phyloP scores from a whole-genome alignment of 129 eudicot species.

The Tanacetum coccineum region DNA sequence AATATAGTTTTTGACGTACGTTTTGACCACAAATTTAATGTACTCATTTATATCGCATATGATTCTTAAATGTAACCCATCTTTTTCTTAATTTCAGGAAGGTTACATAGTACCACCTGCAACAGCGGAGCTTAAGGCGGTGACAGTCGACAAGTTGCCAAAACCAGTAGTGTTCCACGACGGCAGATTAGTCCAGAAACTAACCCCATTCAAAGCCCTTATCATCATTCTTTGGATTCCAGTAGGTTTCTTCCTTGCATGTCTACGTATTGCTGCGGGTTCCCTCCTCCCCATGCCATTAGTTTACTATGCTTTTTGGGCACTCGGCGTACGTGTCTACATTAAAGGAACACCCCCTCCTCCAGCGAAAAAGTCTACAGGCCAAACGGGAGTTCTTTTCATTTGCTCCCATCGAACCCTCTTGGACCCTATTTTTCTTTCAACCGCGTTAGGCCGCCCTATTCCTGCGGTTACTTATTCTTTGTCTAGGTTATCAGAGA shows the following conservation, averaged over 20 bases:
- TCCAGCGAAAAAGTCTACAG: conserved; percentile 43
- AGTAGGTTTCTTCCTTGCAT: conserved; percentile 54
- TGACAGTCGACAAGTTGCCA: conserved; percentile 52
- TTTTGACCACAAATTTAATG: conserved; percentile 26
- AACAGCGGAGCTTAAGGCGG: conserved; percentile 36
- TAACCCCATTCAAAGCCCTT: conserved; percentile 51
- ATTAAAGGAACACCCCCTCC: conserved; percentile 67
- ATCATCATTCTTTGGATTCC: conserved; percentile 63
- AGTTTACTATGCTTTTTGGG: conserved; percentile 58
- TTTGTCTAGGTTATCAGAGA: conserved; percentile 55
- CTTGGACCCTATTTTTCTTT: conserved; percentile 71
- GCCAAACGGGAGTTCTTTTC: conserved; percentile 57
- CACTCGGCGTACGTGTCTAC: conserved; percentile 62
- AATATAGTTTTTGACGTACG: background rate
- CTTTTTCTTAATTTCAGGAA: conserved; percentile 34
- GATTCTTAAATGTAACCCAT: background rate
- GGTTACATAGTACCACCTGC: conserved; percentile 55
- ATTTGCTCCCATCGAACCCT: conserved; percentile 68
- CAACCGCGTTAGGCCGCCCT: conserved; percentile 64
- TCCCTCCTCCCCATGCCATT: conserved; percentile 64
- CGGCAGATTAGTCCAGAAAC: conserved; percentile 65
- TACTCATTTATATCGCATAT: background rate
- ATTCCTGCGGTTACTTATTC: conserved; percentile 79
- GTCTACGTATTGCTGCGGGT: conserved; percentile 59
- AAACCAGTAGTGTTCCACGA: conserved; percentile 73